Evolutionary conservation across 2,329 filamentous ascomycete species (phyloP), one percentile per base, ranked within the genome.

Genomic region (Byssothecium circinans): DNA sequence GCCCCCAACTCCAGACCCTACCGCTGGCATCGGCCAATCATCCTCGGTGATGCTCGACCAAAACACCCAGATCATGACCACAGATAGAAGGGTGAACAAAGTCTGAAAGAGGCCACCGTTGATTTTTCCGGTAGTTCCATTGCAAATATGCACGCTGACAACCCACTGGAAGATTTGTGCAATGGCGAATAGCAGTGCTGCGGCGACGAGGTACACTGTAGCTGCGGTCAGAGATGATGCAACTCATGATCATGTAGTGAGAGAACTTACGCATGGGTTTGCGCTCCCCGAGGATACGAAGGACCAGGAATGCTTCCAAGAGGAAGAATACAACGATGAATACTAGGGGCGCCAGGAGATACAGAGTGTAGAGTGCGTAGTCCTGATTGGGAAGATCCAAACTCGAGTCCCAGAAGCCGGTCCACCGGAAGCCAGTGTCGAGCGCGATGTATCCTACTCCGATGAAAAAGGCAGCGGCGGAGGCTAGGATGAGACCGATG

Each of bases 21-120:
- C 65, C 7, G 67, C 65, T 15, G 79, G 77, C 70, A 81, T 78
- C 2, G 91, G 90, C 94, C 94, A 99, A 76, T 96, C 92, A 65
- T 99, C 94, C 74, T 99, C 94, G 14, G 94, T 99, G 63, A 99
- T 99, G 75, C 91, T 96, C 38, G 91, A 95, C 94, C 94, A 99
- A 78, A 99, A 99, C 47, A 89, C 73, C 91, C 94, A 99, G 56
- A 96, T 75, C 74, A 84, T 84, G 15, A 89, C 79, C 4, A 99
- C 90, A 0, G 91, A 81, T 11, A 92, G 75, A 1, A 96, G 78
- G 0, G 91, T 97, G 75, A 99, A 97, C 6, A 97, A 76, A 0
- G 91, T 95, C 71, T 96, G 83, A 71, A 99, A 99, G 1, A 99
- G 74, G 5, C 92, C 84, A 41, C 94, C 94, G 67, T 99, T 92